A percentile compares a stretch with the other conserved stretches of the same genome.
phyloP scores from a whole-genome alignment of 2,329 filamentous ascomycete species.

The Aureobasidium melanogenum region DNA sequence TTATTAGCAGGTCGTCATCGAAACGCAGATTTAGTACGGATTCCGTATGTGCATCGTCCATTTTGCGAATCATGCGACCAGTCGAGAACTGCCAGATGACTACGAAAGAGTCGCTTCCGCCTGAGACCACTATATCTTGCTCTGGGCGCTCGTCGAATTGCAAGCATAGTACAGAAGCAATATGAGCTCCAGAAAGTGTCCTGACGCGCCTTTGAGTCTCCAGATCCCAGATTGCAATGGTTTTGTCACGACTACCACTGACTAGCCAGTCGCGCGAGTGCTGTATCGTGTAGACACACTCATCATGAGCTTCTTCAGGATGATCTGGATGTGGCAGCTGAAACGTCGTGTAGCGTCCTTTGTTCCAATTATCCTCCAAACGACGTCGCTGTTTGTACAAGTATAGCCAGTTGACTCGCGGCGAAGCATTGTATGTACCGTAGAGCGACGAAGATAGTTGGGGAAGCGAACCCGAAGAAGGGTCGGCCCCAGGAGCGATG shows the following conservation, averaged over 20 bases:
- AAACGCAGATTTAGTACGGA: conserved; percentile 92
- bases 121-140: conserved; percentile 19
- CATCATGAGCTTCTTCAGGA: conserved; percentile 72
- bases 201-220: conserved; percentile 54
- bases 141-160: conserved; percentile 85
- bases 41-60: conserved; percentile 71
- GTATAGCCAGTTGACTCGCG: conserved; percentile 73
- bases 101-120: conserved; percentile 17
- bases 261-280: conserved; percentile 79
- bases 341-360: conserved; percentile 74
- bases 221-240: conserved; percentile 84
- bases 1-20: conserved; percentile 83
- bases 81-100: conserved; percentile 49
- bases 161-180: conserved; percentile 81
- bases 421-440: neutral
- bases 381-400: conserved; percentile 79
- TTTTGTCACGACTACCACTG: conserved; percentile 83
- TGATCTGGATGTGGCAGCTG: conserved; percentile 79
- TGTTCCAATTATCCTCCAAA: conserved; percentile 86
- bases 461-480: neutral
- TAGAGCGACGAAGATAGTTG: conserved; percentile 1
- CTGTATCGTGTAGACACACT: conserved; percentile 94
- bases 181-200: conserved; percentile 56
- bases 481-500: neutral
- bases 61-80: conserved; percentile 67